These are phyloP conservation scores for Apiospora phragmitis DNA, from an alignment of 2,329 filamentous ascomycete genomes.

Conservation along the genomic window DNA sequence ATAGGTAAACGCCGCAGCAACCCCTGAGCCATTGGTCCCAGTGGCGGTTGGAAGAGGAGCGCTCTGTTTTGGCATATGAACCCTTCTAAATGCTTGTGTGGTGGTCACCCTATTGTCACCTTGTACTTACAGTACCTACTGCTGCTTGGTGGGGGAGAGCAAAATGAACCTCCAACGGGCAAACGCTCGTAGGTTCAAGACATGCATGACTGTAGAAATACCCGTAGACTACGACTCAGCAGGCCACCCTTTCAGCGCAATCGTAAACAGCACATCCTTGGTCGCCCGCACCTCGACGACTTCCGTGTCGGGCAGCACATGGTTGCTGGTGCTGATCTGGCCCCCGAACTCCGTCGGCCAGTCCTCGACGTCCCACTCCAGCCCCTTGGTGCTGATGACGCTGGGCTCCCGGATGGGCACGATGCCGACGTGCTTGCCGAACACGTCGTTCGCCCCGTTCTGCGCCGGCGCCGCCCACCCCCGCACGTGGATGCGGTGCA, in stretches of 20 bases:
- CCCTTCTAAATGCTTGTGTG: background rate
- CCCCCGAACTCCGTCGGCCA: slow-evolving; percentile 80
- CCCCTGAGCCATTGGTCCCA: background rate
- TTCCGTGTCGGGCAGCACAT: slow-evolving; percentile 59
- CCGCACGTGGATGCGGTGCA: slow-evolving; percentile 67
- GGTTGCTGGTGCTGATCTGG: slow-evolving; percentile 78
- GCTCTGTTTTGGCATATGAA: background rate
- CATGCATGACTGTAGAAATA: background rate
- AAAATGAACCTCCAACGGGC: background rate
- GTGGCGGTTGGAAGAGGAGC: background rate
- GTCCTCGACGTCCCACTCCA: slow-evolving; percentile 87
- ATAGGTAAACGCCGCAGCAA: too few species aligned
- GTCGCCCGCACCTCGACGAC: slow-evolving; percentile 64
- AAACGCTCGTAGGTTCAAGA: background rate
- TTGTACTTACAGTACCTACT: background rate
- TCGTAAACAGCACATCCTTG: slow-evolving; percentile 71
- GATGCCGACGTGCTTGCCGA: slow-evolving; percentile 82
- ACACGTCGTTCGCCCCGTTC: slow-evolving; percentile 39
- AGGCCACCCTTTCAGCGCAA: slow-evolving; percentile 53
- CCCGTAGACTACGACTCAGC: background rate
- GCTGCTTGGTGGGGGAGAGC: background rate
- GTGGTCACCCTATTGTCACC: background rate
- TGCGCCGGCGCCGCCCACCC: slow-evolving; percentile 32
- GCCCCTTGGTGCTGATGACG: slow-evolving; percentile 73
- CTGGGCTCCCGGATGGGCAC: slow-evolving; percentile 80